phyloP scores from a whole-genome alignment of 176 grass and related monocot genomes.

The Musa beccarii region DNA sequence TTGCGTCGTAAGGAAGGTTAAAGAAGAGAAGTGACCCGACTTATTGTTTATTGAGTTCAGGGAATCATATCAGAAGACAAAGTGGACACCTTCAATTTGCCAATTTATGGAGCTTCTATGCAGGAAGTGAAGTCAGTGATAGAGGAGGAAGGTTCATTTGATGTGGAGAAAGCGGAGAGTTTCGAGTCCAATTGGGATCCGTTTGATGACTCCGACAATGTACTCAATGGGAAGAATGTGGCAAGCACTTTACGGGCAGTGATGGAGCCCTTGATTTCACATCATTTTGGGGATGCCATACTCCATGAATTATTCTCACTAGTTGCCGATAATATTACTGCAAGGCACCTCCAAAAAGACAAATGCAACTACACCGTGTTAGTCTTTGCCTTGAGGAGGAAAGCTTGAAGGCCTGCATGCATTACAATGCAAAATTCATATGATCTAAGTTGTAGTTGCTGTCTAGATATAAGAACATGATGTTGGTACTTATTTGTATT shows the following conservation, averaged over 20 bases:
- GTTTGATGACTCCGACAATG: slow-evolving; percentile 21
- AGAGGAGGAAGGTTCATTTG: slow-evolving; percentile 23
- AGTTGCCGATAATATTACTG: slow-evolving; percentile 28
- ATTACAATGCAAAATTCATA: too few relatives aligned
- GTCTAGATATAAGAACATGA: too few relatives aligned
- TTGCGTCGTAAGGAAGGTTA: too few relatives aligned
- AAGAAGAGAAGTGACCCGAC: too few relatives aligned
- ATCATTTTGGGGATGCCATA: slow-evolving; percentile 25
- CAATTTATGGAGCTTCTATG: slow-evolving; percentile 47
- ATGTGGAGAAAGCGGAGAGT: slow-evolving; percentile 27
- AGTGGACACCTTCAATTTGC: slow-evolving; percentile 38
- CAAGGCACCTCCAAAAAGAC: slow-evolving; percentile 26
- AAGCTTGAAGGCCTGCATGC: neutral
- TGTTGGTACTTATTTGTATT: too few relatives aligned
- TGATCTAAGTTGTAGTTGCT: too few relatives aligned
- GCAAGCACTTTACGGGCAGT: slow-evolving; percentile 29
- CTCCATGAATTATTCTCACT: slow-evolving; percentile 26
- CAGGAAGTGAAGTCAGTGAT: slow-evolving; percentile 42
- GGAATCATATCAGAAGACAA: neutral
- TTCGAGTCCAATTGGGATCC: slow-evolving; percentile 41
- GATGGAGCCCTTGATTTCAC: slow-evolving; percentile 14
- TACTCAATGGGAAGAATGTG: slow-evolving; percentile 18
- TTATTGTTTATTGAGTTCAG: neutral
- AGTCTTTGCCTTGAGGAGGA: slow-evolving; percentile 24
- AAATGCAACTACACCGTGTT: slow-evolving; percentile 39